Evolutionary conservation across 371 early-diverging fungal species (phyloP).

Genomic region (Mucor lusitanicus): DNA sequence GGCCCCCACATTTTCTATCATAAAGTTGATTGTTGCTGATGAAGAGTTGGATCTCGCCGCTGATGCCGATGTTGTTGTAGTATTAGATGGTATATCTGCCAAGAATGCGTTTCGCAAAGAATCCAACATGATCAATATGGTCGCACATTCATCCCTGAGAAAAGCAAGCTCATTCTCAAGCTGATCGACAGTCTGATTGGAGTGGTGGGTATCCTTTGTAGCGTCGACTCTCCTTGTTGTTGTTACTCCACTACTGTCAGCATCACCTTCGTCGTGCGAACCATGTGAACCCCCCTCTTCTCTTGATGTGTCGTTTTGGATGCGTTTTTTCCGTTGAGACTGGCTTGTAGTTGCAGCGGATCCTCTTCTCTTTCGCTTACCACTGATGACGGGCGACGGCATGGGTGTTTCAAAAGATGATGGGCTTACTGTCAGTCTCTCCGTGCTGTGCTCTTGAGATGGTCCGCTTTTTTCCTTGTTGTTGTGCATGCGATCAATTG

Average conservation of each 20-base stretch:
- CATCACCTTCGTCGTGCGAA: not conserved
- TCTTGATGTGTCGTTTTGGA: not conserved
- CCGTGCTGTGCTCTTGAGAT: not conserved
- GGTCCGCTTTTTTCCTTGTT: not conserved
- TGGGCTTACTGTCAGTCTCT: not conserved
- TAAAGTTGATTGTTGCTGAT: not conserved
- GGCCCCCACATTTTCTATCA: not conserved
- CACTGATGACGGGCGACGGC: not conserved
- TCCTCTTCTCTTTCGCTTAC: not conserved
- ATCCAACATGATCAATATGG: constrained; percentile 25
- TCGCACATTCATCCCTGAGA: constrained; percentile 23
- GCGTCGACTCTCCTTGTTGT: not conserved
- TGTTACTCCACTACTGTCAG: not conserved
- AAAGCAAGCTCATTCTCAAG: constrained; percentile 25
- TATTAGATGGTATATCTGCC: constrained; percentile 11
- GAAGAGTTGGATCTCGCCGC: not conserved
- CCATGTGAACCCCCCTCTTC: not conserved
- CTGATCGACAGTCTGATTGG: constrained; percentile 9
- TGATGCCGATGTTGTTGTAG: not conserved
- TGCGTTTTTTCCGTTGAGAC: not conserved
- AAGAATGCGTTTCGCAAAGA: constrained; percentile 28
- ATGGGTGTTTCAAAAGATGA: constrained; percentile 7
- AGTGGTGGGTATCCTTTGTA: not conserved
- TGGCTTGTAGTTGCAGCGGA: not conserved
- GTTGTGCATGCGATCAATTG: not conserved